phyloP scores from a whole-genome alignment of 2,329 filamentous ascomycete genomes.

The Pleoardoris graminearum region DNA sequence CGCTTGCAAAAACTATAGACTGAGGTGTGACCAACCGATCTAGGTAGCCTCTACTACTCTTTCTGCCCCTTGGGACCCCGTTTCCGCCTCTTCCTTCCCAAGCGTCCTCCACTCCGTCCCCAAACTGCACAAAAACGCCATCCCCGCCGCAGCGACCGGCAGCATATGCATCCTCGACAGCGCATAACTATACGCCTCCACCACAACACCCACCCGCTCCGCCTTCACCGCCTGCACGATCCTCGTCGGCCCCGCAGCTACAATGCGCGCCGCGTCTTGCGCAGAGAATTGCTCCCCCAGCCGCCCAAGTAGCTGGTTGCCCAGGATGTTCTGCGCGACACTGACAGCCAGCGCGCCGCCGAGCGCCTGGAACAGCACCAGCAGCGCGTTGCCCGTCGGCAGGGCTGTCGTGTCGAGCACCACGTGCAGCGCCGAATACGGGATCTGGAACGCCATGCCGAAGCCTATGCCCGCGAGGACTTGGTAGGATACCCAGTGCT shows the following conservation, averaged over 20 bases:
- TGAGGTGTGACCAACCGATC: no score
- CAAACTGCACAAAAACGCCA: conserved; percentile 51
- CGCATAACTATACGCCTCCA: conserved; percentile 65
- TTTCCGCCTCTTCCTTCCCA: no score
- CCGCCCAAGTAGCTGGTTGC: no score
- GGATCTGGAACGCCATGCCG: conserved; percentile 49
- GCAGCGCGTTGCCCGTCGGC: conserved; percentile 48
- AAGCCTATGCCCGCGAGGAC: conserved; percentile 44
- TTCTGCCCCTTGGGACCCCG: no score
- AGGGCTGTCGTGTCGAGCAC: conserved; percentile 46
- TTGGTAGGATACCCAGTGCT: conserved; percentile 47
- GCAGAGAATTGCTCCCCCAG: conserved; percentile 36
- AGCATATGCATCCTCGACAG: conserved; percentile 55
- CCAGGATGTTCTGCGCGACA: conserved; percentile 68
- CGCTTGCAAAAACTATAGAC: no score
- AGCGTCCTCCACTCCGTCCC: conserved; percentile 60
- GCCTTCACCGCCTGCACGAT: conserved; percentile 58
- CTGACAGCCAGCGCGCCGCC: conserved; percentile 68
- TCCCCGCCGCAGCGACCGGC: conserved; percentile 54
- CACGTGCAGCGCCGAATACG: conserved; percentile 50
- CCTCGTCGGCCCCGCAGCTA: conserved; percentile 60
- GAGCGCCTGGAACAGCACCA: conserved; percentile 65
- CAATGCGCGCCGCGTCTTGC: conserved; percentile 43
- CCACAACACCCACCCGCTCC: conserved; percentile 56
- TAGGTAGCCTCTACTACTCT: no score